Base-by-base conservation (phyloP, 2,329 filamentous ascomycete species). In the Xylaria digitata region DNA sequence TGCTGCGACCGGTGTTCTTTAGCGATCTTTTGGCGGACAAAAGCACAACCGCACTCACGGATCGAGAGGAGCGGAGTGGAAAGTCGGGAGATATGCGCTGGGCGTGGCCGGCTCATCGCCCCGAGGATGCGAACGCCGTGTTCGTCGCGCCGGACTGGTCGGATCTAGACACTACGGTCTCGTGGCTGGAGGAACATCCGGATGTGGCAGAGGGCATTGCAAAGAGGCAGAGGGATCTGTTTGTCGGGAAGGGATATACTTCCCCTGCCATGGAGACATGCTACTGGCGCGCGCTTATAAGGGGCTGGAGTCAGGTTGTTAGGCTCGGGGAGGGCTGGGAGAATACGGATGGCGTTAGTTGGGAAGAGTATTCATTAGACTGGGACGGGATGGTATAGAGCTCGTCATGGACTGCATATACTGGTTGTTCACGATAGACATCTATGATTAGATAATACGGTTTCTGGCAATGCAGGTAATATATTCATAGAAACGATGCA, bases 81-180 rank as follows among this genome's bases (percentile, higher is more conserved):
- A 30, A n/a, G n/a, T 30, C 13, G 3, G 26, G 21, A 6, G 61
- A 13, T 5, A 32, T 59, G 13, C 61, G 43, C 5, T 37, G 45
- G 7, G 61, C 56, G 7, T 69, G 64, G 61, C 67, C 63, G 6
- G 50, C 32, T 9, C 53, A 67, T 26, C 3, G 26, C 6, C 45
- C 57, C 15, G 34, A 23, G 2, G 61, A 67, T 11, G 65, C 67
- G 3, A 67, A 70, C 15, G 58, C 62, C 37, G 48, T 70, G 2
- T 70, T 70, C 58, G 58, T 67, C 3, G 32, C 55, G 8, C 57
- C 61, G 2, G 65, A 70, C n/a, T 65, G 65, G 65, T 63, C 67
- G 7, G 67, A 65, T 32, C 23, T 70, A 6, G 54, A 55, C 21
- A 40, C 19, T 17, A 63, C 49, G 11, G 34, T 68, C 1, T 9